Evolutionary conservation across 83 land plant genomes (phyloP), one percentile per base, ranked within the genome.

Genomic region (Isoetes engelmannii): DNA sequence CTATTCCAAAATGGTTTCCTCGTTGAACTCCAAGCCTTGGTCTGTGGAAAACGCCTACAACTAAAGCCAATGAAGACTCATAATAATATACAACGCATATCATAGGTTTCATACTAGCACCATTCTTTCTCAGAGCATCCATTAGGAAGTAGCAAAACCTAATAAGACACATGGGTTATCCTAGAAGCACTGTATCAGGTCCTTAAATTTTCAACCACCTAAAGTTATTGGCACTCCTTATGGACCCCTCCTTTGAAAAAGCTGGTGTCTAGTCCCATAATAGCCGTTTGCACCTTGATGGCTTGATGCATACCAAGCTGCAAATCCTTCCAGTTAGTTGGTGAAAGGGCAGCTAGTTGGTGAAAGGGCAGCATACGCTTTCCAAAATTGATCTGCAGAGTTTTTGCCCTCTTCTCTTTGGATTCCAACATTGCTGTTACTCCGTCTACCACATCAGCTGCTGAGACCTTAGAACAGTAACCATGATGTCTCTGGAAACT

Each of bases 401-500:
- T 28, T 28, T 28, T 28, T 28, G 2, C 37, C 37, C 12, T 82
- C 83, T 20, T 69, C 70, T 18, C 69, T 73, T 57, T 66, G 83
- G 96, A 81, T 61, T 93, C 96, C 4, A 89, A 80, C 83, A 93
- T 69, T 10, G 98, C 89, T 37, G 96, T 93, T 62, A 84, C 89
- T 0, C 98, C 98, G 69, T 87, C 87, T 4, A 87, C 98, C 60
- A 87, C 89, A 81, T 93, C 92, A 18, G 98, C 89, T 12, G 96
- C 96, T n/a, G 92, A 93, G 4, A 93, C 86, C 64, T 79, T 83
- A 63, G 87, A 80, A 48, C 80, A 72, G 48, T 89, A 93, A 3
- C 98, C 98, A 75, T 89, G 84, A 44, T 77, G 75, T 62, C 86
- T 76, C 49, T 85, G 74, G 56, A 93, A 86, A 45, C 92, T 86